Evolutionary conservation across 176 grass and related monocot species (phyloP).

Genomic region (Aegilops sharonensis): DNA sequence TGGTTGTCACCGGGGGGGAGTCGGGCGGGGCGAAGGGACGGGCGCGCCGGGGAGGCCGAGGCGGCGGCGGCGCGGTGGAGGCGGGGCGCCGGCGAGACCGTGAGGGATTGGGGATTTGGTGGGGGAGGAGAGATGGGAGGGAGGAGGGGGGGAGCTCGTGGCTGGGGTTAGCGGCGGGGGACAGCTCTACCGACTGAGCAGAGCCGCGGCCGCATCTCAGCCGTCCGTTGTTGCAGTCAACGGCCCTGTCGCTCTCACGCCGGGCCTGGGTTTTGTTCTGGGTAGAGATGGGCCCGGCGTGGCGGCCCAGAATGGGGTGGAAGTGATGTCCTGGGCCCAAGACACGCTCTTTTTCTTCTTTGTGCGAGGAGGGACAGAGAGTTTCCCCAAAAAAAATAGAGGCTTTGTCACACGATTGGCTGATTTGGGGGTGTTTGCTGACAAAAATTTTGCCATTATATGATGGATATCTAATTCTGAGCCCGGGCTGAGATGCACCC

Average conservation of each 20-base stretch:
- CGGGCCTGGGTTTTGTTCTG: background rate
- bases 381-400: too few relatives aligned
- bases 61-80: background rate
- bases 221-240: conserved; percentile 4
- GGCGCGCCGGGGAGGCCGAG: background rate
- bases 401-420: too few relatives aligned
- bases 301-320: background rate
- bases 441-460: too few relatives aligned
- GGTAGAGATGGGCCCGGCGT: background rate
- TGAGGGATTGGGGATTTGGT: conserved; percentile 8
- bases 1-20: background rate
- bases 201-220: background rate
- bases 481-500: too few relatives aligned
- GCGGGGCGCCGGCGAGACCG: background rate
- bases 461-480: too few relatives aligned
- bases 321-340: too few relatives aligned
- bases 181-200: background rate
- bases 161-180: background rate
- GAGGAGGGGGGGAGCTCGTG: background rate
- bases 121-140: background rate
- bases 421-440: too few relatives aligned
- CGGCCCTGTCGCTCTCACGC: background rate
- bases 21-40: background rate
- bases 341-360: too few relatives aligned
- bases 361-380: too few relatives aligned